Base-by-base conservation (phyloP, 2,329 filamentous ascomycete species). In the Ophiostoma fasciatum region DNA sequence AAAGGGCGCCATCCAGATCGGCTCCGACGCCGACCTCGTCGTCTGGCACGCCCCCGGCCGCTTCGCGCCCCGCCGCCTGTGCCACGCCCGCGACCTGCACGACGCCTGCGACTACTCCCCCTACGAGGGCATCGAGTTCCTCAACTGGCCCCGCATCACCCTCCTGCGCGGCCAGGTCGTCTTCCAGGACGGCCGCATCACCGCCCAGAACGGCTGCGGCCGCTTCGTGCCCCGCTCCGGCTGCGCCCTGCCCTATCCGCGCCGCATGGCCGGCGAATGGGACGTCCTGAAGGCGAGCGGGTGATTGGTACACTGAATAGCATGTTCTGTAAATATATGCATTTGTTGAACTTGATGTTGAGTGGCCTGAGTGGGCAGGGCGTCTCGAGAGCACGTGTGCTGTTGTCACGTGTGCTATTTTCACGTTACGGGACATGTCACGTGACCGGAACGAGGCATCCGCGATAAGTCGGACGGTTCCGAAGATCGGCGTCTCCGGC, bases 101-200 rank as follows among this genome's bases (percentile, higher is more conserved):
- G 71, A 76, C 46, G 61, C 69, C 41, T 64, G 73, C 3, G 71
- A 78, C 46, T 74, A 76, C 45, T 74, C 71, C 6, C 71, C 71
- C 0, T 76, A 68, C 45, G 71, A 76, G 47, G 70, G 71, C 0
- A 60, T 59, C 33, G 54, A 49, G 20, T 48, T 77, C 21, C 59
- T 58, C 20, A 69, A 76, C 38, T 77, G 72, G 71, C 71, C 71
- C 7, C 56, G 71, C 14, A 73, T 66, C 45, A 75, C 71, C 0
- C 57, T 77, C 7, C 42, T 78, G 22, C 52, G 71, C 34, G 72
- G 72, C 0, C 51, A 65, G 40, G 59, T 75, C 0, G 63, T 74
- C 1, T 76, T 66, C 66, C 55, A 58, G 19, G 66, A 68, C 7
- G 54, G 59, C 9, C 63, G 57, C 1, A 66, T 69, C 0, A 42